Evolutionary conservation across 805 yeast genomes (phyloP).

Genomic region (Starmerella bombicola): DNA sequence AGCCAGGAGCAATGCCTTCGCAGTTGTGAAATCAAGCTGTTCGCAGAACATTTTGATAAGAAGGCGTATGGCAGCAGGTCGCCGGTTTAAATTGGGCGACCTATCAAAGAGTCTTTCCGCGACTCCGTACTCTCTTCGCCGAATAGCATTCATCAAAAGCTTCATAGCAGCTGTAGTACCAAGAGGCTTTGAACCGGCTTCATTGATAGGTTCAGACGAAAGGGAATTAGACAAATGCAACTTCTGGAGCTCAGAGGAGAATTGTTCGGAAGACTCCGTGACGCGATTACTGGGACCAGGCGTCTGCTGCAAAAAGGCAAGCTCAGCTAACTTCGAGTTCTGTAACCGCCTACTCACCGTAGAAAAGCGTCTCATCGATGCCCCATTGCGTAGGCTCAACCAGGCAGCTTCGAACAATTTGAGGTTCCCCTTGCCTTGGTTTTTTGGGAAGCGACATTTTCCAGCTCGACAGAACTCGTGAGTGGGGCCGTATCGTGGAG

Average conservation of each 20-base stretch:
- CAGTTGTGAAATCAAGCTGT: conserved; percentile 18
- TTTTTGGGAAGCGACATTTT: no score
- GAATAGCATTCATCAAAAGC: conserved; percentile 5
- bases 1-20: conserved; percentile 17
- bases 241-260: background rate
- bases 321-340: background rate
- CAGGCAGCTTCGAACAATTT: no score
- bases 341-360: background rate
- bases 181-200: background rate
- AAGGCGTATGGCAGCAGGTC: conserved; percentile 12
- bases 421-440: no score
- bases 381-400: background rate
- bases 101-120: conserved; percentile 12
- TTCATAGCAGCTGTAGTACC: conserved; percentile 7
- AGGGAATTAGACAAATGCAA: no score
- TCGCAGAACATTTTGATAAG: conserved; percentile 16
- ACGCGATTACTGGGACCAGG: no score
- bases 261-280: background rate
- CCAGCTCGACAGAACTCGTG: no score
- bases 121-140: background rate
- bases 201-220: background rate
- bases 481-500: no score
- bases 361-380: conserved; percentile 1
- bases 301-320: conserved; percentile 1
- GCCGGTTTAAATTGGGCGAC: conserved; percentile 11